Evolutionary conservation across 2,329 filamentous ascomycete species (phyloP), one percentile per base, ranked within the genome.

Genomic region (Aspergillus sp.): DNA sequence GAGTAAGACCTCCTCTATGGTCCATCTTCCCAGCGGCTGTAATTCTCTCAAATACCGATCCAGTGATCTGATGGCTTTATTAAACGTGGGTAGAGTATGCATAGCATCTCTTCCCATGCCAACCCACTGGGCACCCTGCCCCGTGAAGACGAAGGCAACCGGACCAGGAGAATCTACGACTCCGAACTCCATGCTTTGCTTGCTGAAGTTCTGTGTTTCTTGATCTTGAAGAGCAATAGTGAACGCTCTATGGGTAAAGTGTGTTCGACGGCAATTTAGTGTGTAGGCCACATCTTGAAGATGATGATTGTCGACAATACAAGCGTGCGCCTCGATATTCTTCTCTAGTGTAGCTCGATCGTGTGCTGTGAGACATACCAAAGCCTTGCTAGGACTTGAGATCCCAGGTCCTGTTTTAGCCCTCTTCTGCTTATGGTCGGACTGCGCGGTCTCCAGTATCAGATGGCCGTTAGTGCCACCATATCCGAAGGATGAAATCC

Each of bases 51-150:
- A 39, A 3, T 60, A 41, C 15, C n/a, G n/a, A n/a, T n/a, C n/a
- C n/a, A n/a, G n/a, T 50, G 17, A 32, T 70, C 67, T 52, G 70
- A 58, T n/a, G n/a, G n/a, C n/a, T n/a, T n/a, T n/a, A n/a, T n/a
- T 56, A 25, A 74, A 72, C 1, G 21, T 54, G 4, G 56, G 23
- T 51, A 69, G 69, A 12, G 2, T 38, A 2, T 39, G n/a, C 28
- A 77, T 50, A 5, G 77, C 63, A 15, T 67, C 65, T 28, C 49
- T 54, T 7, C 73, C 76, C 75, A 78, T 78, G 0, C 51, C 63
- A 2, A 64, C 41, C 70, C 72, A 78, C 36, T 77, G 74, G 2
- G 75, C 71, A 1, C 76, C 76, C 53, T 78, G 76, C 2, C 75
- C 75, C 12, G 70, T 77, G 57, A 76, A 77, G 5, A 74, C 65